A percentile compares a stretch with the other conserved stretches of the same genome.
phyloP scores from a whole-genome alignment of 805 yeast genomes.

The Myxozyma nipponensis region DNA sequence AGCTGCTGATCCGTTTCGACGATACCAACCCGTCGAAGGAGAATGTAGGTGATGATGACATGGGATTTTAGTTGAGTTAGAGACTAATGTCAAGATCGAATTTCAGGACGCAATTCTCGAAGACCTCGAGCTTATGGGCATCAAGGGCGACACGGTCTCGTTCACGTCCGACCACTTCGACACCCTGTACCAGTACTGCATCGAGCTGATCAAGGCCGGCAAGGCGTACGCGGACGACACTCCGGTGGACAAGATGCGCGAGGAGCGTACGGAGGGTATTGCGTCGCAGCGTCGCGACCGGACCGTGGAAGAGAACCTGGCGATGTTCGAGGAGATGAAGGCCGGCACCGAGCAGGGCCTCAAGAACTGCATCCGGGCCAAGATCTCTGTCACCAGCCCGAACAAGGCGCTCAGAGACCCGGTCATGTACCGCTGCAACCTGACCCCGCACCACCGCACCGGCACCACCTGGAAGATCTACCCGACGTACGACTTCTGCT shows the following conservation, averaged over 20 bases:
- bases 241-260: constrained; percentile 91
- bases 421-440: constrained; percentile 93
- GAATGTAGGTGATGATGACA: constrained; percentile 45
- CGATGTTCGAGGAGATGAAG: constrained; percentile 87
- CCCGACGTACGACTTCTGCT: constrained; percentile 99
- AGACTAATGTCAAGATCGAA: constrained; percentile 47
- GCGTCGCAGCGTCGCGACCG: constrained; percentile 90
- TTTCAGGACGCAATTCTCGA: constrained; percentile 91
- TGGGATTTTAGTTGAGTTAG: background rate
- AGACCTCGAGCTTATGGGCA: constrained; percentile 85
- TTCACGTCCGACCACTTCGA: constrained; percentile 93
- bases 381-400: constrained; percentile 83
- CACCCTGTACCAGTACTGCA: constrained; percentile 80
- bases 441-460: constrained; percentile 97
- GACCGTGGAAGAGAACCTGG: constrained; percentile 85
- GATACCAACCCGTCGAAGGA: constrained; percentile 98
- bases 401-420: constrained; percentile 98
- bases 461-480: constrained; percentile 91
- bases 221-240: constrained; percentile 98
- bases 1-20: constrained; percentile 92
- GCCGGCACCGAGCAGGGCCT: constrained; percentile 90
- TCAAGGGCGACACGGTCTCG: constrained; percentile 84
- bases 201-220: constrained; percentile 88
- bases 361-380: constrained; percentile 92
- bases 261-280: constrained; percentile 97